Base-by-base conservation (phyloP, 768 basidiomycete genomes). In the Mrakia hoshinonis region DNA sequence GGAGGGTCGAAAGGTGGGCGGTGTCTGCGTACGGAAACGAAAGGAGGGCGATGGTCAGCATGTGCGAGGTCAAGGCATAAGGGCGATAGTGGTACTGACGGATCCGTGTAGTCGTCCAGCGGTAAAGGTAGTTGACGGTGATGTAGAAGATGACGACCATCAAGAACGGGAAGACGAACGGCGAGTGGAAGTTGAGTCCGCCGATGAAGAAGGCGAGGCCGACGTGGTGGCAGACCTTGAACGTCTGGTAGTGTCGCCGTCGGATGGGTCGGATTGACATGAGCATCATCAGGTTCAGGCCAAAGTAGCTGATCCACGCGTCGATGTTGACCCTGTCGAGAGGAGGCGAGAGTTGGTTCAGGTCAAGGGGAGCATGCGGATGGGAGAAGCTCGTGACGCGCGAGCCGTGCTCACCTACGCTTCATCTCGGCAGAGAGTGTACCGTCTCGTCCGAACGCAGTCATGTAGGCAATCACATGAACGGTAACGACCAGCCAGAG, bases 181-280 rank as follows among this genome's bases (percentile, higher is more conserved):
- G 63, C 20, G 43, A 47, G 63, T 65, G 63, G 24, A 47, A 65
- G 48, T 65, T 65, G 48, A 65, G 63, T 1, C 63, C 63, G 26
- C 63, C 63, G 63, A 65, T 47, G 46, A 65, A 65, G 43, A 65
- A 51, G 48, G 29, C 39, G 43, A 65, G 63, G 38, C 63, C 63
- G 31, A 65, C 24, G 31, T 65, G 63, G 24, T 65, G 63, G 1
- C 15, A 13, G 12, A 20, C 11, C 48, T 65, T 65, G 63, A 65
- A 65, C 2, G 48, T 31, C 12, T 51, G 48, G 18, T 65, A 65
- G n/a, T 13, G 13, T 15, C 63, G 39, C 12, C 58, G 36, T 0
- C 58, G 58, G 20, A 61, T 31, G 5, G 58, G 36, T 5, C 58
- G 58, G 20, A 61, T 29, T 2, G 58, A 61, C 31, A 61, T 18